Percentiles rank a stretch among this genome's conserved stretches.
These are phyloP conservation scores for Fraxinus albicans DNA, from an alignment of 305 asterid species.

Conservation along the genomic window DNA sequence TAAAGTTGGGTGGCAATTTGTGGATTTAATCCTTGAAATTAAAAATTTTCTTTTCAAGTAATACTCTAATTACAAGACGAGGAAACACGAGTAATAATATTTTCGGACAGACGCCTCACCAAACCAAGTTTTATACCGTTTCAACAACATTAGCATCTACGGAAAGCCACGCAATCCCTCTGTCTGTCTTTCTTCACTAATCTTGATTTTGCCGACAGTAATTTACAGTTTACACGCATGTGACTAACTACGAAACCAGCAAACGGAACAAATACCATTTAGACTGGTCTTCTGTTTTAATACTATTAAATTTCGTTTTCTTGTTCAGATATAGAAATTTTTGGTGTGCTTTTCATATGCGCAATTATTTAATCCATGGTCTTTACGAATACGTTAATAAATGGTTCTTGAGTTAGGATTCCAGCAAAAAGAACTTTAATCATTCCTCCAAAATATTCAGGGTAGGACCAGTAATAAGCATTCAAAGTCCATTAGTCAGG, in stretches of 20 bases:
- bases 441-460: neutral
- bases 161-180: neutral
- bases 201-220: neutral
- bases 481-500: slow-evolving; percentile 20
- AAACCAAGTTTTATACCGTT: neutral
- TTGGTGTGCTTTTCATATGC: neutral
- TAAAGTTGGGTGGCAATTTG: no score
- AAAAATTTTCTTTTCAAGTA: no score
- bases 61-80: no score
- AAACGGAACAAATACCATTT: no score
- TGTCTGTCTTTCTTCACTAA: neutral
- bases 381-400: slow-evolving; percentile 31
- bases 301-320: neutral
- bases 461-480: neutral
- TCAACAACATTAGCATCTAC: neutral
- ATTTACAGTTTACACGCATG: no score
- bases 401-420: slow-evolving; percentile 21
- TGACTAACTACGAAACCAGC: no score
- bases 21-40: no score
- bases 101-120: neutral
- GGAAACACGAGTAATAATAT: neutral
- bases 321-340: neutral
- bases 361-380: neutral
- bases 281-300: no score
- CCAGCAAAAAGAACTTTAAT: slow-evolving; percentile 11